A percentile compares a stretch with the other conserved stretches of the same genome.
These are phyloP conservation scores for Aspergillus diversus DNA, from an alignment of 495 filamentous ascomycete species.

Conservation along the genomic window DNA sequence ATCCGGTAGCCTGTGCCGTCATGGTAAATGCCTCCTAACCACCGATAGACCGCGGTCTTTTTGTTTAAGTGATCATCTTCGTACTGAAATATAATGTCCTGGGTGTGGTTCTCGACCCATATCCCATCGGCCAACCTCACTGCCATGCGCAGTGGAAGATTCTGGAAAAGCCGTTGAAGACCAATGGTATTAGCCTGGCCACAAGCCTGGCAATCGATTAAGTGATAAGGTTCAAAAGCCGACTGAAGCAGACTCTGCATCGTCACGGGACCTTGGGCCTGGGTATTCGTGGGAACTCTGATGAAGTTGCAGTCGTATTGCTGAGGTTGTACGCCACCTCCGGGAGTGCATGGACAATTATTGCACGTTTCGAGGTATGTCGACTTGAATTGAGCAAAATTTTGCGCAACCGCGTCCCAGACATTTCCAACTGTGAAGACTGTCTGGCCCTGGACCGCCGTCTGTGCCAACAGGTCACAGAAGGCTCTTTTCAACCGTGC, in stretches of 20 bases:
- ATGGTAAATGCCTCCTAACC: conserved; percentile 48
- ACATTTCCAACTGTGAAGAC: neutral
- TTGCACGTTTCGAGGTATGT: conserved; percentile 12
- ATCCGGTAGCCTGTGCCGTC: conserved; percentile 29
- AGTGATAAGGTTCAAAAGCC: conserved; percentile 1
- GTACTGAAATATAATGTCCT: conserved; percentile 33
- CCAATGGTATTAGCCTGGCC: neutral
- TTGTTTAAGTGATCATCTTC: conserved; percentile 16
- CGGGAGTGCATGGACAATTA: conserved; percentile 9
- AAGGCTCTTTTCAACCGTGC: conserved; percentile 29
- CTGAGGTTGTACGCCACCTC: neutral
- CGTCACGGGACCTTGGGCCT: conserved; percentile 18
- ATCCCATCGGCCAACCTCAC: conserved; percentile 19
- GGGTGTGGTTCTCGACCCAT: conserved; percentile 33
- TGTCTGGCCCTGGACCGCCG: conserved; percentile 13
- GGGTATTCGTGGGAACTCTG: neutral
- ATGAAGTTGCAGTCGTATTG: conserved; percentile 4
- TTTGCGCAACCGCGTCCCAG: neutral
- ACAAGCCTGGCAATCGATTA: conserved; percentile 21
- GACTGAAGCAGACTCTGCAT: conserved; percentile 25
- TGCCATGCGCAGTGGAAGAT: conserved; percentile 38
- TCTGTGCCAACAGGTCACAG: conserved; percentile 4
- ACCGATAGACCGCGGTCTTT: conserved; percentile 37
- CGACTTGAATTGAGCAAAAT: conserved; percentile 31
- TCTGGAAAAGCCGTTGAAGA: conserved; percentile 13